Base-by-base conservation (phyloP, 176 grass and related monocot species). In the Avena atlantica region DNA sequence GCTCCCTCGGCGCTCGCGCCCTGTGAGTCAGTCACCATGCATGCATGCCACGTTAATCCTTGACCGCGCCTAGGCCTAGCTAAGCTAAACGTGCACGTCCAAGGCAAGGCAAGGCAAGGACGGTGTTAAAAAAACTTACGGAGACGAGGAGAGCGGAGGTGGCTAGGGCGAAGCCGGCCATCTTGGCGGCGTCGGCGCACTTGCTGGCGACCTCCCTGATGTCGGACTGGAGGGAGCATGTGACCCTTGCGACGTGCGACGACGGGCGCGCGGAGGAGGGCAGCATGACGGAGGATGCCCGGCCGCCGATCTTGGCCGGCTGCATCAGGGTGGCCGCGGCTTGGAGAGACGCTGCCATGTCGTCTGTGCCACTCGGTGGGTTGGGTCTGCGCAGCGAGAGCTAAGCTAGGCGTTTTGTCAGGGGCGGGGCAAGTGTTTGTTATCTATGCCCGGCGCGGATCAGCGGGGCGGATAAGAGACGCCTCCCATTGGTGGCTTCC, bases 311-410 rank as follows among this genome's bases (percentile, higher is more conserved):
- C 88, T 93, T 96, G 81, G 90, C 83, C 37, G 94, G 94, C 85
- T 96, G 94, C 94, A 97, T 94, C 52, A 97, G 42, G 21, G 95
- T 97, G 62, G 92, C 92, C 88, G 88, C 88, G 71, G 95, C 92
- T 85, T 97, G 95, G 71, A 97, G 92, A 51, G 92, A 97, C 56
- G 93, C 87, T 88, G 92, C 92, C 95, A 97, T 97, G 27, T 67
- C 64, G 27, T 67, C 64, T 81, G 29, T 45, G 49, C 76, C n/a
- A 29, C 80, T 70, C 16, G 23, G 60, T 56, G 56, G 11, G 51
- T 20, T 82, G 37, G 62, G 16, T 59, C 42, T 85, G 81, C 51
- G 66, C 78, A 50, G 81, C 59, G 85, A 83, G 86, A 76, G 64
- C 20, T 1, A 24, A 14, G 61, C 61, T 29, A 66, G 72, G 52